Evolutionary conservation across 306 rosid species (phyloP).

Genomic region (Gleditsia sinensis): DNA sequence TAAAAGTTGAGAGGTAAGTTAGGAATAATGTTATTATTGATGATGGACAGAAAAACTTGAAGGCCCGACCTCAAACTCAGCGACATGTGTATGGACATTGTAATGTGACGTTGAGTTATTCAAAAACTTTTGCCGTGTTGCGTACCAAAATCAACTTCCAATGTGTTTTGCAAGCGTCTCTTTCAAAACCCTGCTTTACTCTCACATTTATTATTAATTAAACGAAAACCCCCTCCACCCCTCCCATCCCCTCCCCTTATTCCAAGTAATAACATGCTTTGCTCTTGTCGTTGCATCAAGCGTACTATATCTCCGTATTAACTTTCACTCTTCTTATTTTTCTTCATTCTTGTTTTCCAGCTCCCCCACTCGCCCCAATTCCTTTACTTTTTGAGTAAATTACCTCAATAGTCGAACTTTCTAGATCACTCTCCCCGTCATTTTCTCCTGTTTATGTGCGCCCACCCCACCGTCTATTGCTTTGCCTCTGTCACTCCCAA

Average conservation of each 20-base stretch:
- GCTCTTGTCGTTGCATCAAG: not conserved
- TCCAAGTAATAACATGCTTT: not conserved
- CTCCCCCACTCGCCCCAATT: not conserved
- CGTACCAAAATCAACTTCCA: conserved; percentile 8
- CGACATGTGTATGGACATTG: conserved; percentile 13
- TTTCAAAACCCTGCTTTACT: not conserved
- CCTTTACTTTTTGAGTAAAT: not conserved
- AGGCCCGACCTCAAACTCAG: not conserved
- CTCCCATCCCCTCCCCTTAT: not conserved
- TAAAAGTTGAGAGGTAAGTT: no score
- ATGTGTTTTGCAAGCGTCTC: not conserved
- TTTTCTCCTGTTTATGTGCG: not conserved
- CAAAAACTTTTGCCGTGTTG: no score
- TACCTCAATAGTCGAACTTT: not conserved
- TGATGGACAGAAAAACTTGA: not conserved
- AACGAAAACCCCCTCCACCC: no score
- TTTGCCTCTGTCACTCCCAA: no score
- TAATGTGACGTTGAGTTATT: no score
- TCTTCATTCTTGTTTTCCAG: not conserved
- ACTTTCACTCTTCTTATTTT: not conserved
- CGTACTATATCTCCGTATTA: not conserved
- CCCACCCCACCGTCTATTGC: no score
- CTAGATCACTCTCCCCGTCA: not conserved
- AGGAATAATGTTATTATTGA: no score
- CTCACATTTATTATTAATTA: not conserved